Percentiles rank a stretch among this genome's conserved stretches.
Conservation (phyloP, 2,329 filamentous ascomycete species). For the Colletotrichum coccodes region DNA sequence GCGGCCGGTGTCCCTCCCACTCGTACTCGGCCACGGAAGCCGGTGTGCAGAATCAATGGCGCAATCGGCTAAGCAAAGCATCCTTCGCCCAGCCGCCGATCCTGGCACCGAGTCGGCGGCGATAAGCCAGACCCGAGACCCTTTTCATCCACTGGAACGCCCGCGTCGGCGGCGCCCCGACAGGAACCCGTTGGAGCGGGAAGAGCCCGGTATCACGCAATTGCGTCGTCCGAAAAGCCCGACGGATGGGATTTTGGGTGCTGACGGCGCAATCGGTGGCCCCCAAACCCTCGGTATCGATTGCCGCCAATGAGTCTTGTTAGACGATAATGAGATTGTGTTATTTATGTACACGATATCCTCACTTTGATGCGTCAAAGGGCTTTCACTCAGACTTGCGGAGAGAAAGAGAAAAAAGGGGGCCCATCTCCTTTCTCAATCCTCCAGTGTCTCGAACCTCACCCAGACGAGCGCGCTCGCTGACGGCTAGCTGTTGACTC, state of each 20-base stretch:
- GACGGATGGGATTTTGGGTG: background rate
- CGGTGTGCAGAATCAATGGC: background rate
- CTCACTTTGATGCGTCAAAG: background rate
- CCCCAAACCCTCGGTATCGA: background rate
- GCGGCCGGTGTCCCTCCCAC: background rate
- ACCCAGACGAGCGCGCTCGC: too few species aligned
- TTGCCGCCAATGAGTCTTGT: background rate
- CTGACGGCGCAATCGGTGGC: background rate
- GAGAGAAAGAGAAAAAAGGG: background rate
- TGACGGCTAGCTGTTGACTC: too few species aligned
- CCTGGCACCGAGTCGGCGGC: background rate
- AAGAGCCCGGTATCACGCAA: slow-evolving; percentile 6
- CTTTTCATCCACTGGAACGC: too few species aligned
- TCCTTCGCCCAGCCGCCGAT: background rate
- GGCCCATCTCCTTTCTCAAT: background rate
- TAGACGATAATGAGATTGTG: background rate
- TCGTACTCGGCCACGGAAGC: background rate
- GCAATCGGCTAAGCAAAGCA: background rate
- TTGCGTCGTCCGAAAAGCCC: background rate
- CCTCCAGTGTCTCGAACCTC: too few species aligned
- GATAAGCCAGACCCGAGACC: slow-evolving; percentile 1
- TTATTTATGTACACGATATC: slow-evolving; percentile 8
- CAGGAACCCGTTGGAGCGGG: slow-evolving; percentile 4
- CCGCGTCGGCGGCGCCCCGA: slow-evolving; percentile 15
- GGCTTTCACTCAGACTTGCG: background rate